Percentiles rank a stretch among this genome's conserved stretches.
Conservation (phyloP, 352 stramenopile genomes). For the Halophytophthora polymorphica region DNA sequence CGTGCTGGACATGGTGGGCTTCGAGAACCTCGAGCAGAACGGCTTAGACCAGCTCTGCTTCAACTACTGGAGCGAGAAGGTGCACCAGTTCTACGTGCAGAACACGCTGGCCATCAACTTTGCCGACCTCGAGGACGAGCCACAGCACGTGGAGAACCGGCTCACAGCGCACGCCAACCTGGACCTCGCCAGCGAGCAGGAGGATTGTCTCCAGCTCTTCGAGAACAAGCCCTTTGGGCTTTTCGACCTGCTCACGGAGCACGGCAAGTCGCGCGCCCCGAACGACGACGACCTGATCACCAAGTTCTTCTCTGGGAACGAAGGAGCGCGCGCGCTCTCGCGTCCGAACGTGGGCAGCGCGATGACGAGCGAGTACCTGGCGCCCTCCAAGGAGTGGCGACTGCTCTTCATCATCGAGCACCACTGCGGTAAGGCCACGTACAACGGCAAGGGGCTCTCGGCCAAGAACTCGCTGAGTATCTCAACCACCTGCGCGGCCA, state of each 20-base stretch:
- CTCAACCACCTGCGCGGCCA: constrained; percentile 73
- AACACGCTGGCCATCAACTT: constrained; percentile 69
- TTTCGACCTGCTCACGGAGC: constrained; percentile 67
- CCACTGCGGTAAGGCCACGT: constrained; percentile 67
- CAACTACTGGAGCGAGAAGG: constrained; percentile 87
- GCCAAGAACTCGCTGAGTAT: constrained; percentile 72
- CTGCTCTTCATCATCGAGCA: constrained; percentile 76
- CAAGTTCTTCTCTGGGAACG: constrained; percentile 74
- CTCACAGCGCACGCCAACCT: constrained; percentile 54
- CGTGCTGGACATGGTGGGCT: constrained; percentile 78
- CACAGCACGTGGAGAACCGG: constrained; percentile 59
- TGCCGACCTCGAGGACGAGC: constrained; percentile 52
- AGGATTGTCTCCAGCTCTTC: constrained; percentile 66
- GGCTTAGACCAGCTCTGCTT: constrained; percentile 79
- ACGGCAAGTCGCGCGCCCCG: constrained; percentile 55
- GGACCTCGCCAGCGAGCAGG: constrained; percentile 49
- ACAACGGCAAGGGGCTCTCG: constrained; percentile 68
- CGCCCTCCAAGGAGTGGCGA: constrained; percentile 72
- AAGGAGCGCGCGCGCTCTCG: constrained; percentile 42
- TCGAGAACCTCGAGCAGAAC: constrained; percentile 64
- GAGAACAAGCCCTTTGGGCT: constrained; percentile 74
- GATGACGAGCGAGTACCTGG: constrained; percentile 60
- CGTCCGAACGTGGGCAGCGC: constrained; percentile 60
- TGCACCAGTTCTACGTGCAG: constrained; percentile 78
- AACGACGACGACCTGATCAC: constrained; percentile 80